Evolutionary conservation across 2,329 filamentous ascomycete species (phyloP), one percentile per base, ranked within the genome.

Genomic region (Albifimbria verrucaria): DNA sequence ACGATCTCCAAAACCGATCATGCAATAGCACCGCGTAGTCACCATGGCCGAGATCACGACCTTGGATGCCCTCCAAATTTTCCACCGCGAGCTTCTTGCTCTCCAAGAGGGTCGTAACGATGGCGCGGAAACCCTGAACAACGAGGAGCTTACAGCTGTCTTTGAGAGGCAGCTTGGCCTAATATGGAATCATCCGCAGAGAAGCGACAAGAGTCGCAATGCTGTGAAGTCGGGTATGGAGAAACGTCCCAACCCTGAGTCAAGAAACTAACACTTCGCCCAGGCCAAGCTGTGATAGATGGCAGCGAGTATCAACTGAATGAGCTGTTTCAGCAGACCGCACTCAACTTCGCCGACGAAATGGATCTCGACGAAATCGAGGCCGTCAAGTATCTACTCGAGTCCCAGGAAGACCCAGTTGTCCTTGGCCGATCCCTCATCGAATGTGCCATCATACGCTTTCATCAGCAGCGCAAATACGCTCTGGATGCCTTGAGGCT

Each of bases 281-380:
- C 60, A 94, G 92, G 90, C 53, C 92, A 89, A 67, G 78, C 97
- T 60, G 83, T 77, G 28, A 73, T 96, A 54, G 82, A 83, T 61
- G 87, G 86, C 57, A 80, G 83, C 28, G 84, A 92, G 63, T 97
- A 91, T 70, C 76, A 80, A 21, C 77, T 99, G 74, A 97, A 96
- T 71, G 82, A 89, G 52, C 86, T 91, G 57, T 97, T 99, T 71
- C 86, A 93, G 65, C 88, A 96, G 69, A 85, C 88, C 60, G 83
- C 86, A 22, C 78, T 96, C 26, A 83, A 90, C 62, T 78, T 99
- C 36, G 89, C 93, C 52, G 92, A 97, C 69, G 90, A 91, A 61
- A 78, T 97, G 56, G 87, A 96, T 63, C 78, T 99, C 50, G 92
- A 99, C 72, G 95, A 99, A 71, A 68, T 96, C 53, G 84, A 94